phyloP scores from a whole-genome alignment of 441 rosid species.

The Corymbia calophylla region DNA sequence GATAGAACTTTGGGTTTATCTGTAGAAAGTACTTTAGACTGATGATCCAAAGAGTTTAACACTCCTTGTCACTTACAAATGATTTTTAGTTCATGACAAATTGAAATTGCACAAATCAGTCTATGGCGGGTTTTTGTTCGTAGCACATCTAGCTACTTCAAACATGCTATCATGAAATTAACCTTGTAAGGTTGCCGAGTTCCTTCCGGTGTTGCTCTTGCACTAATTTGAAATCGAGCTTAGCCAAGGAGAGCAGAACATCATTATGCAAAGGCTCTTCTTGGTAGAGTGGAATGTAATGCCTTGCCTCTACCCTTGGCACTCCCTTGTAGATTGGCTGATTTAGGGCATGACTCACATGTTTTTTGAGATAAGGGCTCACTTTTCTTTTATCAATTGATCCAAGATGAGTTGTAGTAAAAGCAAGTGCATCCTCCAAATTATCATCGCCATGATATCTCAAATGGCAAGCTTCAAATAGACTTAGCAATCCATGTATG shows the following conservation, averaged over 20 bases:
- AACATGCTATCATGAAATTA: neutral
- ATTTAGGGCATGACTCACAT: neutral
- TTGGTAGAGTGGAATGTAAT: neutral
- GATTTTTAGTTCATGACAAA: neutral
- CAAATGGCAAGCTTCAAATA: neutral
- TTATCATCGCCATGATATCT: neutral
- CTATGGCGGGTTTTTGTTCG: neutral
- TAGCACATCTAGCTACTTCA: neutral
- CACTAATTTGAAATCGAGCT: neutral
- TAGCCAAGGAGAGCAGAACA: neutral
- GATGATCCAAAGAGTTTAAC: neutral
- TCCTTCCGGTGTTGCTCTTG: neutral
- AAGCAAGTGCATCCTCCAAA: neutral
- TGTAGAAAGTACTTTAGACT: neutral
- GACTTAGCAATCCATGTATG: neutral
- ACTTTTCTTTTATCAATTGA: neutral
- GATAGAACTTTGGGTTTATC: neutral
- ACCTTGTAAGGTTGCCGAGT: neutral
- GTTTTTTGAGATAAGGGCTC: neutral
- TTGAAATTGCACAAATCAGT: neutral
- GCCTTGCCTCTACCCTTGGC: neutral
- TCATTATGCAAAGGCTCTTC: neutral
- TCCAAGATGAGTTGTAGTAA: neutral
- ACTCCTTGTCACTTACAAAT: neutral
- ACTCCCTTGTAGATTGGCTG: neutral